Percentiles rank a stretch among this genome's conserved stretches.
Conservation (phyloP, 2,329 filamentous ascomycete species). For the Ophiosphaerella herpotricha region DNA sequence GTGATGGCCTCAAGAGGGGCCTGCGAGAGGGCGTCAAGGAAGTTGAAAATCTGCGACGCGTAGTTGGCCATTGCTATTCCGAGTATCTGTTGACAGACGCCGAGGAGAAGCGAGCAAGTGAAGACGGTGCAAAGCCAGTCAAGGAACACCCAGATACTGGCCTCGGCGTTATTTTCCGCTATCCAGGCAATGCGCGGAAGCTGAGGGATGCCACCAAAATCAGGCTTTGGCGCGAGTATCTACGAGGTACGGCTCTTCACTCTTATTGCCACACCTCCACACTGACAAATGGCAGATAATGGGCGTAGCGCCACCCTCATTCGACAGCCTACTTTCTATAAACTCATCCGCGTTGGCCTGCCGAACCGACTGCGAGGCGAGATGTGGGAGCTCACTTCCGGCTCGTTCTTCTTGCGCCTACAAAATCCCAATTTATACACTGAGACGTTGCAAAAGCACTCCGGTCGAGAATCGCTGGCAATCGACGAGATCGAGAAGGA, state of each 20-base stretch:
- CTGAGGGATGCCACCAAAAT: conserved; percentile 95
- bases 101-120: conserved; percentile 38
- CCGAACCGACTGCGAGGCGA: conserved; percentile 92
- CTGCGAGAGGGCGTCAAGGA: conserved; percentile 85
- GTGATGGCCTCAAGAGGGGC: conserved; percentile 90
- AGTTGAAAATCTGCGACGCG: conserved; percentile 79
- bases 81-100: conserved; percentile 56
- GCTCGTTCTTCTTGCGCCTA: conserved; percentile 84
- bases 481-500: conserved; percentile 99
- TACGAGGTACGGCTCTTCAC: conserved; percentile 60
- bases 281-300: conserved; percentile 64
- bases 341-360: conserved; percentile 91
- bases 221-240: conserved; percentile 94
- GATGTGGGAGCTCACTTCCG: conserved; percentile 93
- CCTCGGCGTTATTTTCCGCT: conserved; percentile 88
- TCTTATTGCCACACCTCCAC: not conserved
- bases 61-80: conserved; percentile 87
- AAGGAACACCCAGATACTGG: conserved; percentile 82
- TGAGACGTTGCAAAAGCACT: conserved; percentile 82
- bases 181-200: conserved; percentile 93
- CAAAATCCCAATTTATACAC: conserved; percentile 82
- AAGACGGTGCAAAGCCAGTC: conserved; percentile 50
- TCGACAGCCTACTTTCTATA: conserved; percentile 95
- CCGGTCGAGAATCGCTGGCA: conserved; percentile 85
- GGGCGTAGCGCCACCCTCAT: conserved; percentile 90